phyloP scores from a whole-genome alignment of 192 early-diverging fungal species.

The Endogone sp. region DNA sequence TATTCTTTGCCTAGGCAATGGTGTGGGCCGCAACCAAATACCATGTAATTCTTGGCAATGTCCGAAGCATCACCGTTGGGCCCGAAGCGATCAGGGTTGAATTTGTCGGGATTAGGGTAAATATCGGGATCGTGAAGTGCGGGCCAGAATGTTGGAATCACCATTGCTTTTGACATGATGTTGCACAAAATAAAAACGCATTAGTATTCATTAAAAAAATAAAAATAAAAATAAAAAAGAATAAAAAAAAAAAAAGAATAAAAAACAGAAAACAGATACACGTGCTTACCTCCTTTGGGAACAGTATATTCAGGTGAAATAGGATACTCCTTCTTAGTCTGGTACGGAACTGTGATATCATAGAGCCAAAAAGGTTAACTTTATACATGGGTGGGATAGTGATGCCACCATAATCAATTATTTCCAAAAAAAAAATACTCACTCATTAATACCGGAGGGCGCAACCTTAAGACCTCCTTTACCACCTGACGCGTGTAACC shows the following conservation, averaged over 20 bases:
- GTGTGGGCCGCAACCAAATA: conserved; percentile 36
- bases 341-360: conserved; percentile 27
- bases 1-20: conserved; percentile 37
- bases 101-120: conserved; percentile 32
- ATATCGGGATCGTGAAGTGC: conserved; percentile 32
- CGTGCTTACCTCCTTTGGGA: conserved; percentile 24
- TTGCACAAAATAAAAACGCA: no score
- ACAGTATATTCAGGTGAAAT: conserved; percentile 26
- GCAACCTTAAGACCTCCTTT: conserved; percentile 32
- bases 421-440: not conserved
- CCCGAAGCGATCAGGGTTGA: conserved; percentile 35
- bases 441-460: conserved; percentile 36
- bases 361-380: no score
- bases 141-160: conserved; percentile 37
- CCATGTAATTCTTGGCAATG: conserved; percentile 37
- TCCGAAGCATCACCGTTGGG: conserved; percentile 26
- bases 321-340: conserved; percentile 26
- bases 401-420: not conserved
- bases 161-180: conserved; percentile 18
- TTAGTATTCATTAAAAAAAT: not conserved
- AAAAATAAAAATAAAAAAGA: not conserved
- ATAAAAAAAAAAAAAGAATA: not conserved
- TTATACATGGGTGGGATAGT: no score
- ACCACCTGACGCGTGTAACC: conserved; percentile 32
- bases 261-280: not conserved